Evolutionary conservation across 495 filamentous ascomycete species (phyloP).

Genomic region (Daldinia decipiens): DNA sequence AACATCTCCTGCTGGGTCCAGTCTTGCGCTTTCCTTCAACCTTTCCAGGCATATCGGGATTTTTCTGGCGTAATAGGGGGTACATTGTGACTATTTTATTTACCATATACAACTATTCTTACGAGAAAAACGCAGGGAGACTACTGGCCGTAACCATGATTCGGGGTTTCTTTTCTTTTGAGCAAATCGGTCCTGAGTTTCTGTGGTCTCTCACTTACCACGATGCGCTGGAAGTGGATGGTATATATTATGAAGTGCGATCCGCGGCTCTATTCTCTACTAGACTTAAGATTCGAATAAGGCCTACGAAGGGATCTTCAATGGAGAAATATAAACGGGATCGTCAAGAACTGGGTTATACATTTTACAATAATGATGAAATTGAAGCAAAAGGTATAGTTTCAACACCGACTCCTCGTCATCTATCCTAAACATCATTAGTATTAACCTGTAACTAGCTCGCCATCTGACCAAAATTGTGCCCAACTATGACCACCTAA

Average conservation of each 20-base stretch:
- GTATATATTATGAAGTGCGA: neutral
- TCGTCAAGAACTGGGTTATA: slow-evolving; percentile 1
- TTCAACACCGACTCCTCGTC: neutral
- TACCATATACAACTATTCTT: neutral
- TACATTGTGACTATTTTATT: neutral
- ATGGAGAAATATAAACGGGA: neutral
- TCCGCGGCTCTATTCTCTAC: neutral
- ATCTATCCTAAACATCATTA: neutral
- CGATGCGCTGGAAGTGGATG: neutral
- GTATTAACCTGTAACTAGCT: neutral
- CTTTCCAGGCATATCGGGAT: neutral
- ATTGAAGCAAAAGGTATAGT: neutral
- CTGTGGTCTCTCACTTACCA: slow-evolving; percentile 1
- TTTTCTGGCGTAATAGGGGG: neutral
- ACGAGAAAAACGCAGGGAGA: neutral
- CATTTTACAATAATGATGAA: neutral
- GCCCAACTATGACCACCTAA: slow-evolving; percentile 1
- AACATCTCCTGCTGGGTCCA: neutral
- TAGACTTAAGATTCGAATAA: neutral
- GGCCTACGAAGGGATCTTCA: neutral
- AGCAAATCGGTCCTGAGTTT: neutral
- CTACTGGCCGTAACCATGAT: neutral
- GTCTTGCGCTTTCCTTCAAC: neutral
- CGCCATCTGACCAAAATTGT: neutral
- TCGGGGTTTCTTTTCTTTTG: neutral